phyloP scores from a whole-genome alignment of 2,329 filamentous ascomycete genomes.

The Zelopaecilomyces penicillatus region DNA sequence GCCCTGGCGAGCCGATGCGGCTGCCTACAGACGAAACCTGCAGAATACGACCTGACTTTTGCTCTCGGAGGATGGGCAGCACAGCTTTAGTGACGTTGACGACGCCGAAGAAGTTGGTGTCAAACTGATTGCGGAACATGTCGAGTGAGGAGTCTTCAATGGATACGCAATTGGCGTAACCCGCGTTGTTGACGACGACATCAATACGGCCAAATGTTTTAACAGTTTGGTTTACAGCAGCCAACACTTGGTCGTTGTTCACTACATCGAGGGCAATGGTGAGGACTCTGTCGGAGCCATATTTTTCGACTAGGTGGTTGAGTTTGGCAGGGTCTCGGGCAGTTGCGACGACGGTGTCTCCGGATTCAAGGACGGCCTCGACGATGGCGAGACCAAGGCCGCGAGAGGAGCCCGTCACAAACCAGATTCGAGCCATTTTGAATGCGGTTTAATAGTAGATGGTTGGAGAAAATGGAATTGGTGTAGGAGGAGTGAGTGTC shows the following conservation, averaged over 20 bases:
- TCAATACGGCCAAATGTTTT: constrained; percentile 47
- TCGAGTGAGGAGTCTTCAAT: constrained; percentile 43
- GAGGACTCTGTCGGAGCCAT: constrained; percentile 35
- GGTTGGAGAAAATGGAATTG: no score
- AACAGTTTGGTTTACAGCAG: constrained; percentile 27
- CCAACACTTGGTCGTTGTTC: constrained; percentile 31
- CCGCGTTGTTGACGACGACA: constrained; percentile 54
- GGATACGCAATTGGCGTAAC: constrained; percentile 44
- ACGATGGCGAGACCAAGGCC: constrained; percentile 38
- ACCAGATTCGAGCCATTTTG: constrained; percentile 29
- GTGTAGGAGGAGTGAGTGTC: no score
- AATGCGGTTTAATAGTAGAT: background rate
- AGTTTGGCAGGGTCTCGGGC: constrained; percentile 30
- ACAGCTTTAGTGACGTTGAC: constrained; percentile 41
- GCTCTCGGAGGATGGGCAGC: constrained; percentile 24
- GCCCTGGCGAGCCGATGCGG: constrained; percentile 23
- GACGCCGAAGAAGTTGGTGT: constrained; percentile 52
- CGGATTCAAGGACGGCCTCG: constrained; percentile 26
- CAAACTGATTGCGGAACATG: constrained; percentile 44
- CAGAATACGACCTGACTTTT: constrained; percentile 25
- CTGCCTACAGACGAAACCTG: constrained; percentile 33
- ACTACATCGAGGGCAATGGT: constrained; percentile 42
- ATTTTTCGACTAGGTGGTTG: constrained; percentile 24
- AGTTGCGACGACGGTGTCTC: constrained; percentile 38
- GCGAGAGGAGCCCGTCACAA: constrained; percentile 40